These are phyloP conservation scores for Phytophthora brassicae DNA, from an alignment of 352 stramenopile species.

Conservation along the genomic window DNA sequence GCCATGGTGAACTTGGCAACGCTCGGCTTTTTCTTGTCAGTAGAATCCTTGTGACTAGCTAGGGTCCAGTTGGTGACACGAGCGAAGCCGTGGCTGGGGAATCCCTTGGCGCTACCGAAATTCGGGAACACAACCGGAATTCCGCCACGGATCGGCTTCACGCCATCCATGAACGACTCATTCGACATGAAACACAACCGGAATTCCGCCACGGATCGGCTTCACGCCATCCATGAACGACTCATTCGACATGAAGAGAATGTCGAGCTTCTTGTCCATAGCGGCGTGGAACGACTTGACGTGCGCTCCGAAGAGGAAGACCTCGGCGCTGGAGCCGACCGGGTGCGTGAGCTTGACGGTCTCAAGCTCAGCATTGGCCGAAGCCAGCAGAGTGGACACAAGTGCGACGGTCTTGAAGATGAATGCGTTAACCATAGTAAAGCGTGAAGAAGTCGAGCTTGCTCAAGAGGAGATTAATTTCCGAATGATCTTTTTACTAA, in stretches of 20 bases:
- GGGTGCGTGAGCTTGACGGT: not conserved
- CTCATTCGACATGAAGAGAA: too few species aligned
- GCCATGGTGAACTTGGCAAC: not conserved
- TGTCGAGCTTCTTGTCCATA: too few species aligned
- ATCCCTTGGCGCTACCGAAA: not conserved
- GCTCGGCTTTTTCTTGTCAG: not conserved
- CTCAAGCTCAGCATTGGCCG: not conserved
- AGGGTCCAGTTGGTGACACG: not conserved
- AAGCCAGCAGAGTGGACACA: conserved; percentile 20
- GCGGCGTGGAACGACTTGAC: not conserved
- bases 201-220: not conserved
- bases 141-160: not conserved
- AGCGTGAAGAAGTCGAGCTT: conserved; percentile 7
- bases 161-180: not conserved
- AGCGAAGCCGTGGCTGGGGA: not conserved
- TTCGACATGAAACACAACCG: not conserved
- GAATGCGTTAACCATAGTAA: conserved; percentile 17
- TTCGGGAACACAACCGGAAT: not conserved
- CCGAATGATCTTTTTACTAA: conserved; percentile 12
- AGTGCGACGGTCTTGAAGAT: conserved; percentile 25
- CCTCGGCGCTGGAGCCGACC: not conserved
- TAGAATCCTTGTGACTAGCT: not conserved
- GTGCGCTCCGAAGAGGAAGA: not conserved
- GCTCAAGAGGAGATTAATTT: conserved; percentile 20
- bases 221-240: too few species aligned